A percentile compares a stretch with the other conserved stretches of the same genome.
These are phyloP conservation scores for Akanthomyces lecanii DNA, from an alignment of 2,329 filamentous ascomycete genomes.

Conservation along the genomic window DNA sequence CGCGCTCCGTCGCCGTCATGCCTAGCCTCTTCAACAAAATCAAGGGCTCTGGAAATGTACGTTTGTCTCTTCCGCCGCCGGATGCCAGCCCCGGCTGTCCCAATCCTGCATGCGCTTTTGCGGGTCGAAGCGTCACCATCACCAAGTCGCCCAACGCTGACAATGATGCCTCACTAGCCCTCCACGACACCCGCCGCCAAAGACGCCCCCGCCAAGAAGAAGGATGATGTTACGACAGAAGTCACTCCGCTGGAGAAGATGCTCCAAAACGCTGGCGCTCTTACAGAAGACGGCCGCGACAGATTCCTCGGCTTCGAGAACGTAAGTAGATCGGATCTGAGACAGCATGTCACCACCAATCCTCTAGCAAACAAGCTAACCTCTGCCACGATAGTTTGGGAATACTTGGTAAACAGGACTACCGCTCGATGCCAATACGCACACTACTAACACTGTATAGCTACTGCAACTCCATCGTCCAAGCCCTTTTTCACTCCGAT, in stretches of 20 bases:
- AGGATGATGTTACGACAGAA: constrained; percentile 55
- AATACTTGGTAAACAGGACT: constrained; percentile 76
- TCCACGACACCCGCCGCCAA: constrained; percentile 40
- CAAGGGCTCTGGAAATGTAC: constrained; percentile 51
- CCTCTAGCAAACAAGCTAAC: constrained; percentile 32
- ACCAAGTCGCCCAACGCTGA: constrained; percentile 26
- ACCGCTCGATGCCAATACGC: constrained; percentile 18
- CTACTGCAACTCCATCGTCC: constrained; percentile 97
- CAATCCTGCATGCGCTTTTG: constrained; percentile 24
- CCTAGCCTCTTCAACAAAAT: constrained; percentile 57
- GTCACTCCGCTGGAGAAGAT: constrained; percentile 66
- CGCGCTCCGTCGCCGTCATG: constrained; percentile 36
- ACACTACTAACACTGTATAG: constrained; percentile 41
- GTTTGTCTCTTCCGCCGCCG: constrained; percentile 27
- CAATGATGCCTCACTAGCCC: constrained; percentile 36
- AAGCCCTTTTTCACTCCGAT: constrained; percentile 93
- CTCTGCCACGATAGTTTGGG: constrained; percentile 64
- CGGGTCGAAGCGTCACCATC: constrained; percentile 12
- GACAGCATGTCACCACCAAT: constrained; percentile 13
- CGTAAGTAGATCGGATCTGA: constrained; percentile 52
- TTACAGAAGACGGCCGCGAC: constrained; percentile 85
- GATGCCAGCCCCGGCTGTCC: constrained; percentile 11
- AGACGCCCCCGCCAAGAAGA: constrained; percentile 49
- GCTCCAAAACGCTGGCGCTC: constrained; percentile 73
- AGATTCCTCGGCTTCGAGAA: constrained; percentile 99